These are phyloP conservation scores for Microdochium bolleyi DNA, from an alignment of 2,329 filamentous ascomycete species.

Conservation along the genomic window DNA sequence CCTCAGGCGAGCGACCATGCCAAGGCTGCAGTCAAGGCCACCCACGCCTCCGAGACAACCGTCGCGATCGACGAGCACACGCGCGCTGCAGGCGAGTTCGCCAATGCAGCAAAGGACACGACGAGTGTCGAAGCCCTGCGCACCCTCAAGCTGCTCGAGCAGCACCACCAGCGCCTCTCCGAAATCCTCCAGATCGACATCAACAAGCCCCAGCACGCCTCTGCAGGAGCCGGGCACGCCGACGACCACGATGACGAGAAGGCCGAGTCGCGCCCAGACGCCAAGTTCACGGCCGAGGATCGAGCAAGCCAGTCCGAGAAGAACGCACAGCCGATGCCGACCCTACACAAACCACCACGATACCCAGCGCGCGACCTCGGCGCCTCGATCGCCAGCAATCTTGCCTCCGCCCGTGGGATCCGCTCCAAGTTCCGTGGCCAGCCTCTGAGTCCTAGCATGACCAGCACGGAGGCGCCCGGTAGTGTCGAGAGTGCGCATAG, in stretches of 20 bases:
- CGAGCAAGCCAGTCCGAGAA: constrained; percentile 15
- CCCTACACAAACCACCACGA: constrained; percentile 33
- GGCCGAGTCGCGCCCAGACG: constrained; percentile 7
- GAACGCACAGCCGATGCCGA: constrained; percentile 21
- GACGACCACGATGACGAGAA: constrained; percentile 25
- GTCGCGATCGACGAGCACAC: constrained; percentile 84
- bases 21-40: constrained; percentile 71
- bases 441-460: constrained; percentile 64
- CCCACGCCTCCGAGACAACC: constrained; percentile 65
- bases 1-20: constrained; percentile 79
- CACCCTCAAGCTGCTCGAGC: constrained; percentile 76
- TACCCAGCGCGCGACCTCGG: constrained; percentile 60
- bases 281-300: constrained; percentile 13
- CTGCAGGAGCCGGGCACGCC: constrained; percentile 26
- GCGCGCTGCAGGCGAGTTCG: constrained; percentile 80
- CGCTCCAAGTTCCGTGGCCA: constrained; percentile 55
- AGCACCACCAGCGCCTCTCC: constrained; percentile 79
- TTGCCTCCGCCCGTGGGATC: constrained; percentile 81
- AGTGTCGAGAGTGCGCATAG: constrained; percentile 53
- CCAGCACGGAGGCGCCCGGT: constrained; percentile 65
- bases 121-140: constrained; percentile 65
- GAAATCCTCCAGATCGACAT: constrained; percentile 68
- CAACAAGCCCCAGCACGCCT: constrained; percentile 34
- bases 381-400: constrained; percentile 80
- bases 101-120: constrained; percentile 69